Evolutionary conservation across 345 rosid species (phyloP).

Genomic region (Arabis hirsuta): DNA sequence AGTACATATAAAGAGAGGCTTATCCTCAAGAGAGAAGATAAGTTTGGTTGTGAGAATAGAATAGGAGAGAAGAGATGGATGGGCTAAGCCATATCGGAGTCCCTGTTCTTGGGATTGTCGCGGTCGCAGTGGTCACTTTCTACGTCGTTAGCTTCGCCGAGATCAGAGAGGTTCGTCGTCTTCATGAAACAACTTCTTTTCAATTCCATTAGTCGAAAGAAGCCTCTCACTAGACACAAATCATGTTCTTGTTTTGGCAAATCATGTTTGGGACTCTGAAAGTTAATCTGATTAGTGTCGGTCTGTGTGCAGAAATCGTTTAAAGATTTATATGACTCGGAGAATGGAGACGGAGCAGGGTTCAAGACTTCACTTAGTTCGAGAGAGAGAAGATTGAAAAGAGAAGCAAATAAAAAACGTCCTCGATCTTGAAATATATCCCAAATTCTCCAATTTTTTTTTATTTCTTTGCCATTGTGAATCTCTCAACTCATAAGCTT

Average conservation of each 20-base stretch:
- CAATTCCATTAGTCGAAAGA: not conserved
- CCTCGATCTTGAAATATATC: slow-evolving; percentile 31
- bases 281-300: not conserved
- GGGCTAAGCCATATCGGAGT: slow-evolving; percentile 61
- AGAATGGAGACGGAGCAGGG: slow-evolving; percentile 45
- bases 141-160: slow-evolving; percentile 71
- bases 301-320: slow-evolving; percentile 55
- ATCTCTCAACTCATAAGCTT: no score
- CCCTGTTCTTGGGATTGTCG: slow-evolving; percentile 65
- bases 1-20: slow-evolving; percentile 21
- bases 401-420: slow-evolving; percentile 54
- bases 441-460: no score
- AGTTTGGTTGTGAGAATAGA: slow-evolving; percentile 18
- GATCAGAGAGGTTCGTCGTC: slow-evolving; percentile 59
- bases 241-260: not conserved
- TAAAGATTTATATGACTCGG: slow-evolving; percentile 57
- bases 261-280: no score
- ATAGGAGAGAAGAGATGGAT: slow-evolving; percentile 48
- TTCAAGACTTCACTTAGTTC: slow-evolving; percentile 60
- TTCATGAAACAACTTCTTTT: not conserved
- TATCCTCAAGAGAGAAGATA: slow-evolving; percentile 30
- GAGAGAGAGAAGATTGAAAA: slow-evolving; percentile 57
- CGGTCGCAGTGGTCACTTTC: slow-evolving; percentile 69
- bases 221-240: not conserved
- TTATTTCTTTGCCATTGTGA: no score